These are phyloP conservation scores for Suillus subalutaceus DNA, from an alignment of 768 basidiomycete genomes.

Conservation along the genomic window DNA sequence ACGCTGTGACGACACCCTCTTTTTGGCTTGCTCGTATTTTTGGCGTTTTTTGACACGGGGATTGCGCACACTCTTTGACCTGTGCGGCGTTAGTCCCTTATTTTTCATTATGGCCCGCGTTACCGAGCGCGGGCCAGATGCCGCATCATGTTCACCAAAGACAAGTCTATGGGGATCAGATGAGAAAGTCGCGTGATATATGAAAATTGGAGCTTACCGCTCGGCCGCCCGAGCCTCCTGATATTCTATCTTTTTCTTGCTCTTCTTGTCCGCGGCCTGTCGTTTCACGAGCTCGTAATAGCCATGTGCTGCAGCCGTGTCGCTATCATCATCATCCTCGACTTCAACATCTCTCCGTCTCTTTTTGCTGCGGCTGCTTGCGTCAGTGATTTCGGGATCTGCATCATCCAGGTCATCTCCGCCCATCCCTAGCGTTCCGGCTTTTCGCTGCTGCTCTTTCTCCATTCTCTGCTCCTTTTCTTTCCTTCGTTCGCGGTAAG, in stretches of 20 bases:
- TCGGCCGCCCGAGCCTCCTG: conserved; percentile 61
- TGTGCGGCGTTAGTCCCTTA: conserved; percentile 89
- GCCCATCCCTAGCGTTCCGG: conserved; percentile 43
- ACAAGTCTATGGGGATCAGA: conserved; percentile 30
- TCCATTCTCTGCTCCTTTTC: conserved; percentile 58
- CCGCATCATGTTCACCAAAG: conserved; percentile 37
- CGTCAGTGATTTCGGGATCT: conserved; percentile 42
- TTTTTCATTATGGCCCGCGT: conserved; percentile 93
- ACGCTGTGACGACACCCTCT: conserved; percentile 86
- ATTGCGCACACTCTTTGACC: conserved; percentile 90
- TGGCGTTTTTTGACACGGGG: conserved; percentile 96
- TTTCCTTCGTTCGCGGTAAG: conserved; percentile 77
- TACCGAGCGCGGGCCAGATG: conserved; percentile 81
- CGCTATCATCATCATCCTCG: conserved; percentile 45
- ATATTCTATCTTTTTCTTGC: conserved; percentile 80
- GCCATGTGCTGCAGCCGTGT: conserved; percentile 59
- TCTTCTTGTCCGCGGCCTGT: conserved; percentile 69
- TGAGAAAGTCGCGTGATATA: conserved; percentile 11
- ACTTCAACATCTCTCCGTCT: conserved; percentile 37
- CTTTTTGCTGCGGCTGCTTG: conserved; percentile 39
- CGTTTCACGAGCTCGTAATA: conserved; percentile 93
- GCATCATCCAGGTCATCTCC: conserved; percentile 71
- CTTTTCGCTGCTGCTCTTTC: conserved; percentile 46
- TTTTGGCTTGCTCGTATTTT: conserved; percentile 94
- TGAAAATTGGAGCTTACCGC: conserved; percentile 46